phyloP scores from a whole-genome alignment of 345 rosid species.

The Linum usitatissimum region DNA sequence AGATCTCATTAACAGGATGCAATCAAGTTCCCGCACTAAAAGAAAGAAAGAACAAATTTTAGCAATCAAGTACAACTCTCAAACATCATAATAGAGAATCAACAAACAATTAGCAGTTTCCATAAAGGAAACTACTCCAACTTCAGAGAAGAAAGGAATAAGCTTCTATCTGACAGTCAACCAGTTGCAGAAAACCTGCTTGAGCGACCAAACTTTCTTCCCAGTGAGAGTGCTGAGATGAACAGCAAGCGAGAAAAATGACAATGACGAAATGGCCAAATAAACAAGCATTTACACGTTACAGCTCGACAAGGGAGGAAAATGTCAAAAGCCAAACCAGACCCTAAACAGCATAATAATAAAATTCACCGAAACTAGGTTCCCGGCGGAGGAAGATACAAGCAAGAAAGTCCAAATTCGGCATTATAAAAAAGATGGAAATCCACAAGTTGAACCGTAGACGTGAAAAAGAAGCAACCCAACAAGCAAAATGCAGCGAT shows the following conservation, averaged over 20 bases:
- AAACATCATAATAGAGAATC: neutral
- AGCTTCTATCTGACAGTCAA: neutral
- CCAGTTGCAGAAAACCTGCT: neutral
- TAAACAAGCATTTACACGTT: neutral
- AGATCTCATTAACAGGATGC: neutral
- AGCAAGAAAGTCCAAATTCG: neutral
- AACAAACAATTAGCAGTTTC: neutral
- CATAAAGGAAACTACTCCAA: neutral
- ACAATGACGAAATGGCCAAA: neutral
- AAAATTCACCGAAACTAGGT: neutral
- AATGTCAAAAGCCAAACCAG: neutral
- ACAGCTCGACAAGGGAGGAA: neutral
- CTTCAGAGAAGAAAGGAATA: neutral
- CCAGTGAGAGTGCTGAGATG: neutral
- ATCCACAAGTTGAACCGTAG: neutral
- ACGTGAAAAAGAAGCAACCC: neutral
- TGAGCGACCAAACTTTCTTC: neutral
- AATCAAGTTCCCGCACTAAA: neutral
- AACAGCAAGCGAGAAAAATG: neutral
- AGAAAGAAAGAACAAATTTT: neutral
- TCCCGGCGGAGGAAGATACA: neutral
- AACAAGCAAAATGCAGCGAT: neutral
- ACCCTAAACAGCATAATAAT: neutral
- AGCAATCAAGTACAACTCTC: neutral
- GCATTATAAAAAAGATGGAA: neutral